Percentiles rank a stretch among this genome's conserved stretches.
Evolutionary conservation across 129 eudicot species (phyloP).

Genomic region (Rutidosis leptorrhynchoides): DNA sequence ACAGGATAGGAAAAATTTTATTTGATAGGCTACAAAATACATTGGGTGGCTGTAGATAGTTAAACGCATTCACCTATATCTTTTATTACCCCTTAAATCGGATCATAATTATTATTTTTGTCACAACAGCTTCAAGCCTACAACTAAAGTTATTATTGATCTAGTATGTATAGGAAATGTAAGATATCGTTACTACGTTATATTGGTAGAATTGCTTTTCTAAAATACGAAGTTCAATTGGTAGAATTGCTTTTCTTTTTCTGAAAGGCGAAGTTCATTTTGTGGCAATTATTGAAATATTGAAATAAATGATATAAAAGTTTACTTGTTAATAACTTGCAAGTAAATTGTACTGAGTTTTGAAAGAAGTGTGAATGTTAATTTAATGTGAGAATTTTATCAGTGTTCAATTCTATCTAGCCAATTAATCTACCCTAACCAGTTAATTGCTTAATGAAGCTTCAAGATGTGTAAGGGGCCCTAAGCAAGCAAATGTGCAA

Average conservation of each 20-base stretch:
- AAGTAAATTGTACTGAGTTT: background rate
- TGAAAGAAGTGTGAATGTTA: background rate
- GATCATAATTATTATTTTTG: background rate
- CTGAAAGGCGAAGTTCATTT: too few species aligned
- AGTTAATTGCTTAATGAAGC: background rate
- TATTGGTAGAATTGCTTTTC: background rate
- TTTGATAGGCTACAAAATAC: background rate
- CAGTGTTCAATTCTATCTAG: background rate
- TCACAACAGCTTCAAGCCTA: background rate
- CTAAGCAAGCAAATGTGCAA: too few species aligned
- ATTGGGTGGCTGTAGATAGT: background rate
- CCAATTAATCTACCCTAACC: background rate
- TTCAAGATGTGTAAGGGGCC: background rate
- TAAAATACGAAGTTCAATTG: too few species aligned
- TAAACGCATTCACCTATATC: background rate
- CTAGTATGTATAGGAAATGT: background rate
- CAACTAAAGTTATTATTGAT: background rate
- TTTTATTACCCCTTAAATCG: background rate
- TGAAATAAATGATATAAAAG: too few species aligned
- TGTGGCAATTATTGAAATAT: background rate
- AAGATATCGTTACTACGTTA: background rate
- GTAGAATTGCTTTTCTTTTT: too few species aligned
- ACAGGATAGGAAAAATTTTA: background rate
- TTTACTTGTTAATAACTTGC: background rate
- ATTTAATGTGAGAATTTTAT: background rate